These are phyloP conservation scores for Alternaria metachromatica DNA, from an alignment of 2,329 filamentous ascomycete species.

Conservation along the genomic window DNA sequence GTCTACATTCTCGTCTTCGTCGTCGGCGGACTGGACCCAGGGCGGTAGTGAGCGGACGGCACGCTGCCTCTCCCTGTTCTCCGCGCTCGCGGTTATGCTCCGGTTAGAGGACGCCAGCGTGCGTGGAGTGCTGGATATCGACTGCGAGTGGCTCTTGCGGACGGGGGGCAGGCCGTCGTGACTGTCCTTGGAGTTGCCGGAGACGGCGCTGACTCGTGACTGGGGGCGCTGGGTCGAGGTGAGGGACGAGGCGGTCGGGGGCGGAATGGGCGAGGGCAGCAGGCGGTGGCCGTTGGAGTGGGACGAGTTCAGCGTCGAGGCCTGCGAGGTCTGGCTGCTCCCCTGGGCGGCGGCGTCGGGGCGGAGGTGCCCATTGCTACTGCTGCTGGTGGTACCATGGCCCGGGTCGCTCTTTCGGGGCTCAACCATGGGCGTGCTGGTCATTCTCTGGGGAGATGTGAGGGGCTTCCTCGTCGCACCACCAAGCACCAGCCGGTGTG, in stretches of 20 bases:
- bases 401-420: conserved; percentile 34
- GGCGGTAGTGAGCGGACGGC: conserved; percentile 46
- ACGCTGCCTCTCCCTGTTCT: conserved; percentile 44
- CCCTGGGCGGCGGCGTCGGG: conserved; percentile 21
- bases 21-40: conserved; percentile 49
- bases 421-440: conserved; percentile 39
- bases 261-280: conserved; percentile 42
- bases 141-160: conserved; percentile 43
- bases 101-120: conserved; percentile 46
- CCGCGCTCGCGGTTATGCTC: conserved; percentile 34
- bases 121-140: conserved; percentile 45
- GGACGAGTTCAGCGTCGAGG: conserved; percentile 11
- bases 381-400: neutral
- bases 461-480: conserved; percentile 30
- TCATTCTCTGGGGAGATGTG: conserved; percentile 33
- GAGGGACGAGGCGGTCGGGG: conserved; percentile 39
- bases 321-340: neutral
- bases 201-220: conserved; percentile 40
- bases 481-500: conserved; percentile 16
- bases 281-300: conserved; percentile 25
- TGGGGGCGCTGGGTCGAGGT: conserved; percentile 39
- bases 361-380: conserved; percentile 21
- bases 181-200: conserved; percentile 32
- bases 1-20: conserved; percentile 42
- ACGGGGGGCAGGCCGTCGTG: conserved; percentile 31